Percentiles rank a stretch among this genome's conserved stretches.
Evolutionary conservation across 1,139 yeast genomes (phyloP).

Genomic region (Scheffersomyces parashehatae): DNA sequence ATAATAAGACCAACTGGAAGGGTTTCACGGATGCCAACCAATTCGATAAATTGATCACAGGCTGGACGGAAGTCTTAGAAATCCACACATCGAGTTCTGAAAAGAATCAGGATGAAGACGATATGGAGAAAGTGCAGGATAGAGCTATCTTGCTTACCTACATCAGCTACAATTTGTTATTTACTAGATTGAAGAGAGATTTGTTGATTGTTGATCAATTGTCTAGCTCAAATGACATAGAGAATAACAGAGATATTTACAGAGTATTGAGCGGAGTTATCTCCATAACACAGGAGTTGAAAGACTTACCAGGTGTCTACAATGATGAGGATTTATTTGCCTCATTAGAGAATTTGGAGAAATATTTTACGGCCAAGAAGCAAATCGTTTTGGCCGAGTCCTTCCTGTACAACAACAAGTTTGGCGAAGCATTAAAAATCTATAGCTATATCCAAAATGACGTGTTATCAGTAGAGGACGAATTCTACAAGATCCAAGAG

Average conservation of each 20-base stretch:
- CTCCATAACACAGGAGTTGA: conserved; percentile 52
- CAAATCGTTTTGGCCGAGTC: conserved; percentile 48
- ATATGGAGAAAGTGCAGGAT: conserved; percentile 61
- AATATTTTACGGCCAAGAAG: conserved; percentile 49
- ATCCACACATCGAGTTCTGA: conserved; percentile 20
- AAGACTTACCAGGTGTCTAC: conserved; percentile 88
- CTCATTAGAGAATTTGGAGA: conserved; percentile 51
- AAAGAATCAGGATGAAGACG: conserved; percentile 44
- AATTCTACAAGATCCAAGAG: conserved; percentile 26
- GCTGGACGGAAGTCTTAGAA: conserved; percentile 42
- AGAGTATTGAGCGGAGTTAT: conserved; percentile 53
- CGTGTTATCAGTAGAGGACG: conserved; percentile 14
- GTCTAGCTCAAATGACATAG: conserved; percentile 24
- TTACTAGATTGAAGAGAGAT: conserved; percentile 75
- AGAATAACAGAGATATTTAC: conserved; percentile 44
- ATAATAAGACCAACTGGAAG: conserved; percentile 24
- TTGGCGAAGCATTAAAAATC: conserved; percentile 58
- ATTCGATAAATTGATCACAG: conserved; percentile 34
- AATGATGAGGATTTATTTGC: conserved; percentile 70
- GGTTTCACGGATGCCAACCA: conserved; percentile 23
- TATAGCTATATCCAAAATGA: conserved; percentile 33
- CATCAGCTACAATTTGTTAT: conserved; percentile 65
- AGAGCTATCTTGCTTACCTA: conserved; percentile 75
- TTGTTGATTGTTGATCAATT: conserved; percentile 45
- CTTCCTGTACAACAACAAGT: conserved; percentile 46